Evolutionary conservation across 805 yeast genomes (phyloP), one percentile per base, ranked within the genome.

Genomic region (Yamadazyma takamatsuzukensis): DNA sequence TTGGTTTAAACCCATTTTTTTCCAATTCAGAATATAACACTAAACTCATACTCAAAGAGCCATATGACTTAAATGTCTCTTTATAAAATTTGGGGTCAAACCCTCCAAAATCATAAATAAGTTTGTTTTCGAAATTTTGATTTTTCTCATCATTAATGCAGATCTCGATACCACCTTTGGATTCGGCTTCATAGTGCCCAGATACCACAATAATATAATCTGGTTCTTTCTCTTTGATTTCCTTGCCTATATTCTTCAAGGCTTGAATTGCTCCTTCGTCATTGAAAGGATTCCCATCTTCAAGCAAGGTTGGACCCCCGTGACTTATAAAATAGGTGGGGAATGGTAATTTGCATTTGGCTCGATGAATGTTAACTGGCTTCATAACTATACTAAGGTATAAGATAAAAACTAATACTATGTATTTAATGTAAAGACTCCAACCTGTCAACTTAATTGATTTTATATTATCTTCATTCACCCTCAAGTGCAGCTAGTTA

Each of bases 261-360:
- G 59, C 60, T 15, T 65, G 60, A 64, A 72, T 81, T 0, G 90
- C 89, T 4, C 85, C 85, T 36, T 73, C 68, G 22, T 81, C 74
- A 13, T 76, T 76, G 29, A 62, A 57, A 15, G 56, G 63, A 30
- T 62, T 70, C n/a, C 65, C 56, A 21, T 47, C 45, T 45, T 80
- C 79, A 66, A 83, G 74, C 53, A 84, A 82, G 1, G 83, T 77
- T 6, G 94, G 94, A 0, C 89, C 93, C 6, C 94, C 94, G 57
- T 84, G 94, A n/a, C 86, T 77, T 26, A 83, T 51, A 54, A 83
- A 85, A 51, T 60, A 81, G 1, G 78, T 72, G 5, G 93, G 90
- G 13, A 55, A 56, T 11, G 68, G 68, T 6, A 37, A 33, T 14
- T 34, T 36, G 15, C 43, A 39, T n/a, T 27, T 38, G 5, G 34